phyloP scores from a whole-genome alignment of 2,329 filamentous ascomycete genomes.

The Mollisia scopiformis region DNA sequence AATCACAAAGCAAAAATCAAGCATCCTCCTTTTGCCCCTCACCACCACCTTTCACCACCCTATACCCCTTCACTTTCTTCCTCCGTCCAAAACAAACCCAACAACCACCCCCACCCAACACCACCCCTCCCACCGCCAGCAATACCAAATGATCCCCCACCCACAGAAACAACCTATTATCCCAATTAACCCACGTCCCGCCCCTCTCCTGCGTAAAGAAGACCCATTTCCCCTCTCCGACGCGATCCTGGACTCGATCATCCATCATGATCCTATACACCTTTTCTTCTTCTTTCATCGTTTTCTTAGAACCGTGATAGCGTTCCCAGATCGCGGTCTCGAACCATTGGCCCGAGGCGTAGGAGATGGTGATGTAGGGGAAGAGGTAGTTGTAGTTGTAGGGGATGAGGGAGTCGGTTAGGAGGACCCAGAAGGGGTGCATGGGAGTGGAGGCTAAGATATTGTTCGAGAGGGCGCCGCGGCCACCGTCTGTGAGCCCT shows the following conservation, averaged over 20 bases:
- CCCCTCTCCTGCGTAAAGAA: slow-evolving; percentile 37
- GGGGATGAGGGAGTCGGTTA: slow-evolving; percentile 63
- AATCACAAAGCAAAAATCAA: background rate
- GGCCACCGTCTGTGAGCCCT: slow-evolving; percentile 55
- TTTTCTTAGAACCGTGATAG: slow-evolving; percentile 45
- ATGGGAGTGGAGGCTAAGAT: slow-evolving; percentile 69
- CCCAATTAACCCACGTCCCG: slow-evolving; percentile 37
- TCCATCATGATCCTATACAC: slow-evolving; percentile 35
- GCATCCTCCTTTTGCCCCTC: background rate
- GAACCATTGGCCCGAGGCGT: slow-evolving; percentile 70
- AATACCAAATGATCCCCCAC: slow-evolving; percentile 31
- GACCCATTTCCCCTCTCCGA: slow-evolving; percentile 31
- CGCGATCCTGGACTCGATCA: slow-evolving; percentile 13
- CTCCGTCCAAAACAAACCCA: background rate
- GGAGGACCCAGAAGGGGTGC: slow-evolving; percentile 70
- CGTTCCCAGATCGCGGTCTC: slow-evolving; percentile 73
- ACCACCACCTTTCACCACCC: background rate
- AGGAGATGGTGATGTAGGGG: slow-evolving; percentile 78
- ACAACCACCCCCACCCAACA: background rate
- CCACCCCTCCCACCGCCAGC: background rate
- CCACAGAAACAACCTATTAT: slow-evolving; percentile 35
- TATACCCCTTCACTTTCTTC: background rate
- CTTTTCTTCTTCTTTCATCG: slow-evolving; percentile 1
- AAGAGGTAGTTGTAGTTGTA: slow-evolving; percentile 71
- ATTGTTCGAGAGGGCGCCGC: slow-evolving; percentile 55